These are phyloP conservation scores for Cyberlindnera veronae DNA, from an alignment of 805 yeast genomes.

Conservation along the genomic window DNA sequence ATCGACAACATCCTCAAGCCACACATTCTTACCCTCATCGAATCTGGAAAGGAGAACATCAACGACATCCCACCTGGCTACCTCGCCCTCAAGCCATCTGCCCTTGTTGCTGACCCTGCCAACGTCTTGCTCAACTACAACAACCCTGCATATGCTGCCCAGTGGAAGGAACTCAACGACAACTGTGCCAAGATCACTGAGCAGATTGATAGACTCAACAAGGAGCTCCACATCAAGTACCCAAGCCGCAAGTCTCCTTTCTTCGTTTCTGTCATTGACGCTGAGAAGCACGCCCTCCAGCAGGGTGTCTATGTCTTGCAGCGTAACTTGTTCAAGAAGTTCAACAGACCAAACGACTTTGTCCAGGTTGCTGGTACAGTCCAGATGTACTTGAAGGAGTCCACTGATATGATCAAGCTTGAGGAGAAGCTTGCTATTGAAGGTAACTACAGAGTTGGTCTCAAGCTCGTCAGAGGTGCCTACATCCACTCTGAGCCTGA, in stretches of 20 bases:
- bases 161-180: slow-evolving; percentile 56
- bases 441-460: slow-evolving; percentile 65
- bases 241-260: slow-evolving; percentile 71
- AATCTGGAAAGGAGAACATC: slow-evolving; percentile 38
- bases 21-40: slow-evolving; percentile 59
- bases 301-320: slow-evolving; percentile 90
- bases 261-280: slow-evolving; percentile 79
- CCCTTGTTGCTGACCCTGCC: slow-evolving; percentile 75
- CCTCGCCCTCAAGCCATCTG: slow-evolving; percentile 92
- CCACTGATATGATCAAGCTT: slow-evolving; percentile 52
- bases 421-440: slow-evolving; percentile 67
- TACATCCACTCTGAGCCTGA: slow-evolving; percentile 86
- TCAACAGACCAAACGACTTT: slow-evolving; percentile 54
- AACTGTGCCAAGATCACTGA: slow-evolving; percentile 65
- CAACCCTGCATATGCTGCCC: slow-evolving; percentile 46
- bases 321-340: slow-evolving; percentile 70
- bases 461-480: slow-evolving; percentile 94
- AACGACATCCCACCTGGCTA: slow-evolving; percentile 85
- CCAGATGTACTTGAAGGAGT: slow-evolving; percentile 84
- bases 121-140: slow-evolving; percentile 60
- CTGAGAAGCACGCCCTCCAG: slow-evolving; percentile 86
- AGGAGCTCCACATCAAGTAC: slow-evolving; percentile 42
- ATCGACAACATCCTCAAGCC: slow-evolving; percentile 67
- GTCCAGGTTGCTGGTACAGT: slow-evolving; percentile 83
- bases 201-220: slow-evolving; percentile 52